Evolutionary conservation across 2,329 filamentous ascomycete species (phyloP).

Genomic region (Cyanodermella asteris): DNA sequence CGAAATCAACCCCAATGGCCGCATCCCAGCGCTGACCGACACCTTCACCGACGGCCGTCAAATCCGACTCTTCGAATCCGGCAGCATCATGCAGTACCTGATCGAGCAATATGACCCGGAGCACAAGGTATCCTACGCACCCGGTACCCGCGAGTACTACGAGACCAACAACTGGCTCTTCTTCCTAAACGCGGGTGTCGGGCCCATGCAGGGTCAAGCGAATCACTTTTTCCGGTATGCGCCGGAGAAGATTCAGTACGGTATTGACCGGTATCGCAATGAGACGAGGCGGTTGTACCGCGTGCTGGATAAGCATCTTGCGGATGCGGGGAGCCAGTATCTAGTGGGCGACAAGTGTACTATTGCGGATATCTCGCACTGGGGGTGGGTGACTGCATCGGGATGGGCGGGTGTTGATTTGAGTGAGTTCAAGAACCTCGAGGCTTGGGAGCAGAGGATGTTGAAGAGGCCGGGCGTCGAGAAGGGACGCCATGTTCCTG

Average conservation of each 20-base stretch:
- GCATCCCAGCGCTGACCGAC: constrained; percentile 74
- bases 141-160: constrained; percentile 50
- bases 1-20: constrained; percentile 79
- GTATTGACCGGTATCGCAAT: constrained; percentile 22
- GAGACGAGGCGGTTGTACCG: constrained; percentile 26
- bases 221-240: constrained; percentile 26
- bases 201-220: constrained; percentile 49
- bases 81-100: constrained; percentile 67
- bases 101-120: constrained; percentile 62
- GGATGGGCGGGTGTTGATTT: constrained; percentile 7
- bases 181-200: constrained; percentile 61
- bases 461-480: constrained; percentile 12
- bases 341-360: constrained; percentile 24
- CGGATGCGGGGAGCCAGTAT: constrained; percentile 17
- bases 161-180: constrained; percentile 61
- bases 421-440: constrained; percentile 11
- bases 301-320: constrained; percentile 21
- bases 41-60: constrained; percentile 48
- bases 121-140: constrained; percentile 61
- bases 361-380: constrained; percentile 25
- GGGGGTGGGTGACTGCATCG: constrained; percentile 14
- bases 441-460: constrained; percentile 14
- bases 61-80: constrained; percentile 64
- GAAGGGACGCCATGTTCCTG: constrained; percentile 14
- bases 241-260: constrained; percentile 20